Conservation (phyloP, 2,329 filamentous ascomycete genomes). For the Endothia cerciana region DNA sequence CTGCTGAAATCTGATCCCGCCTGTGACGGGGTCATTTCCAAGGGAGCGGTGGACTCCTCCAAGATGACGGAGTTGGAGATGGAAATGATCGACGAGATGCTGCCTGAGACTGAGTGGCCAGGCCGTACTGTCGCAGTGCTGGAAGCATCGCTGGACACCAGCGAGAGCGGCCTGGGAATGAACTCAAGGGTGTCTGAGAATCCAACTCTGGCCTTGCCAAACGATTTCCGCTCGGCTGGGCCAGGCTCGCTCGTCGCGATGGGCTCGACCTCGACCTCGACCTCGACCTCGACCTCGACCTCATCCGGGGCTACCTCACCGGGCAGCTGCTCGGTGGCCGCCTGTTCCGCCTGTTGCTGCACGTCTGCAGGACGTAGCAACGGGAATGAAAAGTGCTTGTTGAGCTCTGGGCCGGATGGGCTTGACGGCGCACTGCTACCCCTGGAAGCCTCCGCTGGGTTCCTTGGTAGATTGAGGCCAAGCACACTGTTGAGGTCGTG, state of each 20-base stretch:
- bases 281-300: constrained; percentile 30
- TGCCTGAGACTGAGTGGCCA: constrained; percentile 76
- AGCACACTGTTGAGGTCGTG: constrained; percentile 64
- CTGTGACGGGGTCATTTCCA: constrained; percentile 45
- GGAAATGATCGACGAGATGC: constrained; percentile 77
- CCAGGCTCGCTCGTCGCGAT: constrained; percentile 40
- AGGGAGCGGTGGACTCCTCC: constrained; percentile 42
- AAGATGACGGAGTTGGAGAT: constrained; percentile 49
- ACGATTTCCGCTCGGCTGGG: constrained; percentile 32
- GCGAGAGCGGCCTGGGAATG: constrained; percentile 79
- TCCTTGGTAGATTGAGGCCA: constrained; percentile 26
- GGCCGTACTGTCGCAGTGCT: constrained; percentile 73
- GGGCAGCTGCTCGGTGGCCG: constrained; percentile 29
- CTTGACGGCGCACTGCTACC: constrained; percentile 69
- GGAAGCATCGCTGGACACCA: constrained; percentile 83
- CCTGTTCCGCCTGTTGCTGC: constrained; percentile 28
- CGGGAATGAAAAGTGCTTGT: constrained; percentile 34
- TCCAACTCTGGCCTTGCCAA: constrained; percentile 64
- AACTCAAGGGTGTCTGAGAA: constrained; percentile 86
- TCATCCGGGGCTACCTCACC: constrained; percentile 38
- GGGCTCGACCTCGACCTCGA: constrained; percentile 29
- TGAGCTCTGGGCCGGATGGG: constrained; percentile 52
- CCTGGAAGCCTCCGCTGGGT: constrained; percentile 41
- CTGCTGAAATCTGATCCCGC: constrained; percentile 53
- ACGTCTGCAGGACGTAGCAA: constrained; percentile 25